A percentile compares a stretch with the other conserved stretches of the same genome.
Conservation (phyloP, 2,329 filamentous ascomycete species). For the Sodiomyces alkalinus region DNA sequence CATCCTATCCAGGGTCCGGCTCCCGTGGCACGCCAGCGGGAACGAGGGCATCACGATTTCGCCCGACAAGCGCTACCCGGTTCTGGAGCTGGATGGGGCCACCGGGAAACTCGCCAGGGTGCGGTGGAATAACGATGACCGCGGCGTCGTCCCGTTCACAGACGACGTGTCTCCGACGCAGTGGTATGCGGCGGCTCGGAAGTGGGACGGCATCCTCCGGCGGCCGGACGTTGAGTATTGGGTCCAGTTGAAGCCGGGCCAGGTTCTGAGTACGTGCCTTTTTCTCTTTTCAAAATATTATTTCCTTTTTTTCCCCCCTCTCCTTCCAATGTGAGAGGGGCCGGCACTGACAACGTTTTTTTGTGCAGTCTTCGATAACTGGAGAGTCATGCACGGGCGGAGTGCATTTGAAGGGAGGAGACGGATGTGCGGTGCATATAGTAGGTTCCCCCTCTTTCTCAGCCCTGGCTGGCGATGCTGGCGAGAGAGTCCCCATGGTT, state of each 20-base stretch:
- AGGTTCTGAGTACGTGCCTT: conserved; percentile 50
- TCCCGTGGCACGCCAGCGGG: conserved; percentile 78
- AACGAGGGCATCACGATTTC: conserved; percentile 72
- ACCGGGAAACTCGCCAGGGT: conserved; percentile 36
- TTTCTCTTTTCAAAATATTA: conserved; percentile 1
- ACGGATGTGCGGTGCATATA: conserved; percentile 82
- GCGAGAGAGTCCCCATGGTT: no score
- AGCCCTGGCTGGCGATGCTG: background rate
- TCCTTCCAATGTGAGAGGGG: no score
- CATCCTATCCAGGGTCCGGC: conserved; percentile 35
- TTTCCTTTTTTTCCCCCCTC: no score
- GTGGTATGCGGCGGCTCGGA: conserved; percentile 72
- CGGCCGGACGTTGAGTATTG: conserved; percentile 54
- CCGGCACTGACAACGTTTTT: background rate
- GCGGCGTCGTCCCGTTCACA: conserved; percentile 50
- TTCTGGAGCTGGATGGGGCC: conserved; percentile 44
- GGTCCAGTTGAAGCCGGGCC: conserved; percentile 69
- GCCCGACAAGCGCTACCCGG: conserved; percentile 54
- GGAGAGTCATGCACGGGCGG: conserved; percentile 82
- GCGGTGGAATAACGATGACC: conserved; percentile 88
- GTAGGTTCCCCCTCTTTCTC: conserved; percentile 34
- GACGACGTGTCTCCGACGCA: conserved; percentile 27
- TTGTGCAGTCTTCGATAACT: conserved; percentile 87
- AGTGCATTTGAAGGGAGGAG: conserved; percentile 69
- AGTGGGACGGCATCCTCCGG: conserved; percentile 57